Conservation (phyloP, 108 stramenopile species). For the Schizochytrium sp. region DNA sequence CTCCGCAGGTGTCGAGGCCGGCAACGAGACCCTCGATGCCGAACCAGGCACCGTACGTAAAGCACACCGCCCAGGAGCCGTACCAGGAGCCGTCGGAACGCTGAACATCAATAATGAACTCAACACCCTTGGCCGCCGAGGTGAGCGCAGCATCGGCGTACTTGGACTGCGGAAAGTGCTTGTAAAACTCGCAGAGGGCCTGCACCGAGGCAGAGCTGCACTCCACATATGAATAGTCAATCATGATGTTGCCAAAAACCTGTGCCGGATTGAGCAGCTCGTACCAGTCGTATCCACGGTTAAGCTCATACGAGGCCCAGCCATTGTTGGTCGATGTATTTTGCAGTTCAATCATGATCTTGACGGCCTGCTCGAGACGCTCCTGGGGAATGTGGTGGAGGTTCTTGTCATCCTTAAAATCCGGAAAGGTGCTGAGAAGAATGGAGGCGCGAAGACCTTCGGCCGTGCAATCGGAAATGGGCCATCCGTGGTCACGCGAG, state of each 20-base stretch:
- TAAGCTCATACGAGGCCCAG: conserved; percentile 98
- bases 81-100: conserved; percentile 88
- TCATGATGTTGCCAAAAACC: conserved; percentile 99
- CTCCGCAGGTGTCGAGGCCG: conserved; percentile 20
- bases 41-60: conserved; percentile 90
- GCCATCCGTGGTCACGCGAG: conserved; percentile 96
- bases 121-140: conserved; percentile 50
- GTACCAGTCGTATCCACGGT: conserved; percentile 91
- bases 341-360: conserved; percentile 77
- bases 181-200: conserved; percentile 74
- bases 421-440: background rate
- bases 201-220: conserved; percentile 89
- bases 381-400: conserved; percentile 42
- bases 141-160: conserved; percentile 61
- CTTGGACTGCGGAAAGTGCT: conserved; percentile 60
- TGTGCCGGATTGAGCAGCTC: conserved; percentile 92
- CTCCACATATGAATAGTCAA: conserved; percentile 97
- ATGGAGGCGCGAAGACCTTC: conserved; percentile 84
- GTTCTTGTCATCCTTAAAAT: conserved; percentile 4
- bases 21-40: conserved; percentile 71
- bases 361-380: conserved; percentile 68
- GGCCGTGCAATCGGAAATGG: conserved; percentile 93
- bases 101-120: conserved; percentile 85
- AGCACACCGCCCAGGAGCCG: conserved; percentile 90
- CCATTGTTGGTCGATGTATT: conserved; percentile 85